Evolutionary conservation across 129 eudicot species (phyloP), one percentile per base, ranked within the genome.

Genomic region (Helichrysum umbraculigerum): DNA sequence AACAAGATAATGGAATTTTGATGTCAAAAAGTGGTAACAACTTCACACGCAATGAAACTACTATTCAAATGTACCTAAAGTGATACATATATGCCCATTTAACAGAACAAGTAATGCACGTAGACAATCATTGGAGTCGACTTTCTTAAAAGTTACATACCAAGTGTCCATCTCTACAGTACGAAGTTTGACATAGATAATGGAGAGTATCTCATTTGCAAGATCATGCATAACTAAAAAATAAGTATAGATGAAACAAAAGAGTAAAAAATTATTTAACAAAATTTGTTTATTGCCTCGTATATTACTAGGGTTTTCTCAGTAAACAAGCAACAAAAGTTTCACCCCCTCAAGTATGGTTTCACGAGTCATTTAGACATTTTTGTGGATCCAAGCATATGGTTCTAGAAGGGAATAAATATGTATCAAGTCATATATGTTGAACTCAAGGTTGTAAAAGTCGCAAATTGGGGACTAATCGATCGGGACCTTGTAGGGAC

Each of bases 361-460:
- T 65, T 65, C 44, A 65, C 20, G 14, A 34, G 70, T 32, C 70
- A 30, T 33, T 35, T 29, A 22, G 21, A 72, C 33, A 77, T 28
- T 22, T 29, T 56, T 67, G 69, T 7, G 10, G 50, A 17, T 66
- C 62, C 14, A 12, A 39, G 52, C 41, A 25, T 69, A 37, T 11
- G 5, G 58, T 68, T 30, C 30, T 25, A 68, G 17, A 47, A 35
- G n/a, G 39, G 32, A 52, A 67, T 21, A 33, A 15, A 34, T 21
- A n/a, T 76, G 63, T 76, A 51, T 6, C 7, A 64, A 11, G 54
- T 50, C 66, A 42, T 64, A 47, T 42, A 44, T 58, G 35, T 61
- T 34, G 42, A 29, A 63, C 17, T 25, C n/a, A n/a, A n/a, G n/a
- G n/a, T n/a, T n/a, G n/a, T n/a, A n/a, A n/a, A n/a, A n/a, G n/a